Base-by-base conservation (phyloP, 495 filamentous ascomycete genomes). In the Aspergillus panamensis region DNA sequence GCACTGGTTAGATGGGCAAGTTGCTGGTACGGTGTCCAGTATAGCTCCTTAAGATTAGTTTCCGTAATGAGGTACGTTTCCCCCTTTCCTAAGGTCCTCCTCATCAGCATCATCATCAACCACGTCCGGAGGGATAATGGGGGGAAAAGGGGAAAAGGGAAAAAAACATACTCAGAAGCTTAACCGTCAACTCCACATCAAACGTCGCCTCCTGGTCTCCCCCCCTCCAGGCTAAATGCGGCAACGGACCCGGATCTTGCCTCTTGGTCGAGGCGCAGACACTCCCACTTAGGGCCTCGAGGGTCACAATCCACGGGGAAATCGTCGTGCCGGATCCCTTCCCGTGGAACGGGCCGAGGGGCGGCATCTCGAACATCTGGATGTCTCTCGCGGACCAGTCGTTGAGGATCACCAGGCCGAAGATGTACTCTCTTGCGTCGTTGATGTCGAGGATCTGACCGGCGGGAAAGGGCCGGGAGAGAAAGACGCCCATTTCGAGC, bases 261-360 rank as follows among this genome's bases (percentile, higher is more conserved):
- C 25, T 16, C 25, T 55, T 54, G 17, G 21, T 40, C 25, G 35
- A 40, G 3, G 29, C 19, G 29, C 48, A 58, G 29, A 62, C 60
- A 58, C 81, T 83, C 0, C 84, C 83, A 60, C 85, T 84, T 40
- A 96, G 69, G 17, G 92, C 91, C 61, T 93, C 90, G 6, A 84
- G 72, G 8, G 90, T 78, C 19, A 96, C 86, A 10, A 96, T 82
- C 92, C 92, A 96, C 1, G 90, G 79, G 47, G 84, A 87, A 45
- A 96, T 86, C 3, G 77, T 86, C 0, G 90, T 92, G 20, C 83
- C 88, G 67, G 94, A 92, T 58, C 90, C 90, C 78, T 96, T 96
- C 29, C 80, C 73, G 61, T 89, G 71, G 37, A 76, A 63, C 16
- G 68, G 70, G 0, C 73, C 73, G 0, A 73, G 61, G 3, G 73